phyloP scores from a whole-genome alignment of 805 yeast species.

The Priceomyces fermenticarens region DNA sequence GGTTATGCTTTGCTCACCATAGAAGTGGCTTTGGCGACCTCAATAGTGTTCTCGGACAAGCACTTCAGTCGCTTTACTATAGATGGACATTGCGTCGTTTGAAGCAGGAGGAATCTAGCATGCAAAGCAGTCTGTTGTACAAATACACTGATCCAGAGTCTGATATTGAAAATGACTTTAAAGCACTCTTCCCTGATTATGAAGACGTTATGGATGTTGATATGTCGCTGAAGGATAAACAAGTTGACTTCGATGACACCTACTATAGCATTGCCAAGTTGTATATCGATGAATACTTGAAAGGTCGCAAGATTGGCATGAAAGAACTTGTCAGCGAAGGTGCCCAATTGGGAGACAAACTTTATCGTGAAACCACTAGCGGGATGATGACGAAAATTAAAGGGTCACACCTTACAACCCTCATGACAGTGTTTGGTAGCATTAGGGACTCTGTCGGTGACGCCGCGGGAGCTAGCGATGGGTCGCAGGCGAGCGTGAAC shows the following conservation, averaged over 20 bases:
- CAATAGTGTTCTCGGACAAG: slow-evolving; percentile 34
- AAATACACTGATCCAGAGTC: slow-evolving; percentile 60
- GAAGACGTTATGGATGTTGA: slow-evolving; percentile 55
- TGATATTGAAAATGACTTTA: slow-evolving; percentile 79
- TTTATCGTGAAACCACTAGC: slow-evolving; percentile 5
- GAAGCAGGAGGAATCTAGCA: slow-evolving; percentile 61
- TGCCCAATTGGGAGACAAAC: slow-evolving; percentile 10
- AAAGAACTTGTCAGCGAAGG: slow-evolving; percentile 41
- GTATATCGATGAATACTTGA: slow-evolving; percentile 44
- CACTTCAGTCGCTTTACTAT: slow-evolving; percentile 63
- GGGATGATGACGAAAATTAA: background rate
- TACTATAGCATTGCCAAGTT: slow-evolving; percentile 47
- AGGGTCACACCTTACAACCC: background rate
- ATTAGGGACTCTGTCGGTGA: background rate
- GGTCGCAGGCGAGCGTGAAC: slow-evolving; percentile 9
- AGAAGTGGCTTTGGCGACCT: slow-evolving; percentile 6
- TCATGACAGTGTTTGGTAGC: slow-evolving; percentile 1
- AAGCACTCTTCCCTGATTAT: slow-evolving; percentile 79
- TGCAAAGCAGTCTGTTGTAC: slow-evolving; percentile 60
- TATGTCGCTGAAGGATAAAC: slow-evolving; percentile 13
- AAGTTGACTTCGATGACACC: slow-evolving; percentile 39
- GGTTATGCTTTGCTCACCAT: slow-evolving; percentile 36
- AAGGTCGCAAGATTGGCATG: slow-evolving; percentile 13
- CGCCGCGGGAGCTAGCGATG: background rate
- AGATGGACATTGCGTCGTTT: slow-evolving; percentile 78